Evolutionary conservation across 768 basidiomycete species (phyloP), one percentile per base, ranked within the genome.

Genomic region (Inosperma sp.): DNA sequence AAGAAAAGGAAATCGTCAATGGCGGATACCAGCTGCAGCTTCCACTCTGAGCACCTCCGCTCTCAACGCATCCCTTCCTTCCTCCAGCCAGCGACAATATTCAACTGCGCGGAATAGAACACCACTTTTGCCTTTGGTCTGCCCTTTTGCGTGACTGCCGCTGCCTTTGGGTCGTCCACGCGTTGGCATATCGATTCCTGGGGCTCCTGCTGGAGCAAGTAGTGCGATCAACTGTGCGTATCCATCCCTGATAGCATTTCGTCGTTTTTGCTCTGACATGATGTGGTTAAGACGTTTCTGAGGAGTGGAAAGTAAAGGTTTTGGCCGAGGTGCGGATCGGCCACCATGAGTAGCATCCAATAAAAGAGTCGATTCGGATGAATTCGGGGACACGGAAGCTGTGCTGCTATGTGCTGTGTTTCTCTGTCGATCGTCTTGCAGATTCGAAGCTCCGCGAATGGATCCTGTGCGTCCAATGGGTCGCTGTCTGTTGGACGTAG

Each of bases 241-340:
- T 33, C 91, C 91, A 55, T 89, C 85, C 34, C 89, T 83, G 58
- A 95, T 95, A 44, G 88, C 88, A 61, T 94, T 94, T 8, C 93
- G 82, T 7, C 93, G 87, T 61, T 90, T 90, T 69, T 95, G 92
- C 65, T 95, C 93, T 6, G 89, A 92, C 80, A 91, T 84, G 74
- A 95, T 93, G 72, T 95, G 91, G 64, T 93, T 93, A 13, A 90
- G 79, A 10, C 91, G 80, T 62, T 93, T 92, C 68, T 94, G 89
- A 0, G 89, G 89, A 4, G 82, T 83, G 5, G 89, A 86, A 21
- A 93, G 75, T 16, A 89, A 77, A 0, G 83, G 75, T 56, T 88
- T 89, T 17, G 75, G 73, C 37, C 72, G 58, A 19, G 60, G 34
- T 16, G 59, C 55, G 27, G 59, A 56, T 8, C 54, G 27, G 17